Evolutionary conservation across 768 basidiomycete species (phyloP).

Genomic region (Psilocybe azurescens): DNA sequence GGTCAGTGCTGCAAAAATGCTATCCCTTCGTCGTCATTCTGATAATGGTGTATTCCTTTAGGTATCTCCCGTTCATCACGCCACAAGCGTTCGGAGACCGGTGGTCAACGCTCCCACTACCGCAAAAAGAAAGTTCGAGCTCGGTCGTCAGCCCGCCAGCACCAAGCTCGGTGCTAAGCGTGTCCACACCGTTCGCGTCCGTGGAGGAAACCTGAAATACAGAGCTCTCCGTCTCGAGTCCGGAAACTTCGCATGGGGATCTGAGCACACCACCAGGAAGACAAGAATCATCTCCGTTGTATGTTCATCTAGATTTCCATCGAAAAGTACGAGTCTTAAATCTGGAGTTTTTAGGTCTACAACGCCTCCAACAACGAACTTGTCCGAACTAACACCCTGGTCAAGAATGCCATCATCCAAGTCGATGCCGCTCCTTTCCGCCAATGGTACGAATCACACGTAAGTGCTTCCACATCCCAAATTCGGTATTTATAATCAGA

Average conservation of each 20-base stretch:
- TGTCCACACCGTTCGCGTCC: conserved; percentile 91
- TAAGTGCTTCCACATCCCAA: conserved; percentile 60
- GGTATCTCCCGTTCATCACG: conserved; percentile 98
- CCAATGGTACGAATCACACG: conserved; percentile 99
- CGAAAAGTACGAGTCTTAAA: conserved; percentile 1
- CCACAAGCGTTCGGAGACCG: conserved; percentile 95
- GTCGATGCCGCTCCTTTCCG: conserved; percentile 99
- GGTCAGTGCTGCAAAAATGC: conserved; percentile 56
- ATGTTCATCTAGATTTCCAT: conserved; percentile 40
- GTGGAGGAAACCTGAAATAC: conserved; percentile 95
- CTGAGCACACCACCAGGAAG: conserved; percentile 93
- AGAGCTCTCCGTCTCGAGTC: conserved; percentile 95
- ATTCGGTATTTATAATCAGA: not conserved
- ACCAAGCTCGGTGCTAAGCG: conserved; percentile 97
- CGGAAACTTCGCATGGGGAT: conserved; percentile 99
- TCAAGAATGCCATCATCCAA: conserved; percentile 96
- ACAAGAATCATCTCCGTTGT: conserved; percentile 96
- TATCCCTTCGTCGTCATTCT: conserved; percentile 22
- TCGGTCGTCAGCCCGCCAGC: conserved; percentile 96
- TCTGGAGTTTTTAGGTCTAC: conserved; percentile 70
- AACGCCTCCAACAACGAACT: conserved; percentile 99
- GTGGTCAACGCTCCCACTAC: conserved; percentile 92
- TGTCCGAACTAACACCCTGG: conserved; percentile 98
- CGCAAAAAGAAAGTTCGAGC: conserved; percentile 99
- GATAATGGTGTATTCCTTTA: conserved; percentile 33